phyloP scores from a whole-genome alignment of 768 basidiomycete genomes.

The Macrolepiota fuliginosa region DNA sequence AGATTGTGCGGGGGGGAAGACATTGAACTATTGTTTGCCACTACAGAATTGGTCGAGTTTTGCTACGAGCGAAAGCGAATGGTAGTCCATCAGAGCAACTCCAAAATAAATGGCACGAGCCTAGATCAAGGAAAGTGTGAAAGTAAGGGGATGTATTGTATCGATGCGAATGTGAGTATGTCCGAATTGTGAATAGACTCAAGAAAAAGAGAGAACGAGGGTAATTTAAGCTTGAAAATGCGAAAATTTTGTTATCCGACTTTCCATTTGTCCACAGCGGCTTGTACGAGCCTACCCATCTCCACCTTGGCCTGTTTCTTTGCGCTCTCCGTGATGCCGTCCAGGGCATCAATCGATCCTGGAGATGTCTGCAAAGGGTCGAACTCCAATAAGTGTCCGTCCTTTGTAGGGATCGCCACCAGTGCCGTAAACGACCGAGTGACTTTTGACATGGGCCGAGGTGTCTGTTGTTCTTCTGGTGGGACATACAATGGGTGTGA shows the following conservation, averaged over 20 bases:
- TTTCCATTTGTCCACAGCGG: conserved; percentile 77
- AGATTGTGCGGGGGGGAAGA: neutral
- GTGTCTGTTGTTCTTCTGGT: conserved; percentile 26
- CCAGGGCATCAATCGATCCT: conserved; percentile 66
- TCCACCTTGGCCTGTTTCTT: conserved; percentile 81
- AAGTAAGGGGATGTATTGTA: neutral
- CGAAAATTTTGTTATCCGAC: conserved; percentile 31
- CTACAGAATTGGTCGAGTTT: neutral
- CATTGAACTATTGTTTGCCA: neutral
- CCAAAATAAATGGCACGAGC: neutral
- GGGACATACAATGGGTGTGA: conserved; percentile 21
- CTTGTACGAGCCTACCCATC: conserved; percentile 68
- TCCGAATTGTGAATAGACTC: neutral
- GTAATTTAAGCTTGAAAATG: neutral
- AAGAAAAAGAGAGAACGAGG: neutral
- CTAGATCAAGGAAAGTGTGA: neutral
- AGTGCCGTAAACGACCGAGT: conserved; percentile 50
- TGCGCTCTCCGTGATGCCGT: conserved; percentile 77
- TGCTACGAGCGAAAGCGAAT: neutral
- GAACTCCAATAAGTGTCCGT: conserved; percentile 82
- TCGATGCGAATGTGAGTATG: neutral
- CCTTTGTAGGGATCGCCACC: conserved; percentile 75
- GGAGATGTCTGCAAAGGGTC: conserved; percentile 79
- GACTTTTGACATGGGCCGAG: conserved; percentile 30
- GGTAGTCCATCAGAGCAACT: conserved; percentile 1